A percentile compares a stretch with the other conserved stretches of the same genome.
Conservation (phyloP, 495 filamentous ascomycete genomes). For the Podospora didyma region DNA sequence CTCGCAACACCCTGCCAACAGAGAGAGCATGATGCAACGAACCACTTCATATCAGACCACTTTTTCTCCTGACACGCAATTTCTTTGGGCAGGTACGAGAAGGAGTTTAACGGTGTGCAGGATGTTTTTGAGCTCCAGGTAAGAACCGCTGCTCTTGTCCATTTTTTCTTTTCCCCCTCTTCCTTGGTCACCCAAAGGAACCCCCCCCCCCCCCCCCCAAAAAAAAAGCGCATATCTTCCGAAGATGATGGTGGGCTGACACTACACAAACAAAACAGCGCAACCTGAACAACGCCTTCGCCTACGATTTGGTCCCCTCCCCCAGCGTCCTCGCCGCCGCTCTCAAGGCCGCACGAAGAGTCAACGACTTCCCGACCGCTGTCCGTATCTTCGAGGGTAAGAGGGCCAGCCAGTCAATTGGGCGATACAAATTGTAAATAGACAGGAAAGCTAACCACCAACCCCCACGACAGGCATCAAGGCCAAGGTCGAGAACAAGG, state of each 20-base stretch:
- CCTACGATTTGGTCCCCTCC: conserved; percentile 98
- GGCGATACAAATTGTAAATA: conserved; percentile 1
- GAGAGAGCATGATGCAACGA: background rate
- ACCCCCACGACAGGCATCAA: conserved; percentile 69
- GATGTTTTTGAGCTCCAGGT: conserved; percentile 99
- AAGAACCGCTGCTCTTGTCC: conserved; percentile 31
- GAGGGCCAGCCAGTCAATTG: background rate
- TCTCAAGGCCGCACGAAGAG: conserved; percentile 83
- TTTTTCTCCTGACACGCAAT: conserved; percentile 26
- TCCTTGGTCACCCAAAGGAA: conserved; percentile 2
- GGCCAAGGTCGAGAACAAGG: conserved; percentile 97
- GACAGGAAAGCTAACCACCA: background rate
- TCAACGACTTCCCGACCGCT: conserved; percentile 98
- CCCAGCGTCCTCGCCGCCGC: conserved; percentile 88
- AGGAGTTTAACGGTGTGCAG: conserved; percentile 95
- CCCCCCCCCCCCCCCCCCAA: background rate
- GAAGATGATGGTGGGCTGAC: background rate
- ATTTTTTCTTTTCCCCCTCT: conserved; percentile 1
- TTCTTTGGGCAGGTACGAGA: conserved; percentile 74
- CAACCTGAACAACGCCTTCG: conserved; percentile 99
- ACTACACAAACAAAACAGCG: conserved; percentile 50
- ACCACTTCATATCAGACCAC: background rate
- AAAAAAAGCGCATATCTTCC: conserved; percentile 5
- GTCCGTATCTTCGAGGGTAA: conserved; percentile 97
- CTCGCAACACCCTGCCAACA: background rate